Evolutionary conservation across 441 rosid species (phyloP).

Genomic region (California macrophylla): DNA sequence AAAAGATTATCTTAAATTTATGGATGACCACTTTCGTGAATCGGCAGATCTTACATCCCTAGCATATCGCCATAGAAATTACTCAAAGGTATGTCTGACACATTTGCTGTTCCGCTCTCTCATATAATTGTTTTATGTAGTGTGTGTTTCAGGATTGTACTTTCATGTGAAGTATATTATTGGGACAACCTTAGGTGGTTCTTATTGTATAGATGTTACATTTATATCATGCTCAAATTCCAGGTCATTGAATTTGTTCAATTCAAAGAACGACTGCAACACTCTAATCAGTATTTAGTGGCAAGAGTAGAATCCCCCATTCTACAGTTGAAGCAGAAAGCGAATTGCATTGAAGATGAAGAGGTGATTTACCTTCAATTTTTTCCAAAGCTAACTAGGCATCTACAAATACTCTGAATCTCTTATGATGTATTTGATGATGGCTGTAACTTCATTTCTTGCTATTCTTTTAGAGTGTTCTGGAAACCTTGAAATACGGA

Average conservation of each 20-base stretch:
- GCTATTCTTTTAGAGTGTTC: slow-evolving; percentile 42
- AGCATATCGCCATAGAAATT: slow-evolving; percentile 95
- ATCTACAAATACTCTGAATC: neutral
- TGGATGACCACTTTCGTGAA: slow-evolving; percentile 97
- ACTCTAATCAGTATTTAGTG: slow-evolving; percentile 68
- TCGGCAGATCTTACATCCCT: slow-evolving; percentile 96
- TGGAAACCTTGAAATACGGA: slow-evolving; percentile 65
- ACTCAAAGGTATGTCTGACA: slow-evolving; percentile 61
- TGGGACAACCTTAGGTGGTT: neutral
- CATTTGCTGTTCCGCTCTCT: neutral
- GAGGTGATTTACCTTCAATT: slow-evolving; percentile 36
- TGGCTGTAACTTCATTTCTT: slow-evolving; percentile 11
- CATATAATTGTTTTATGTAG: neutral
- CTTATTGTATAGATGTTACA: slow-evolving; percentile 6
- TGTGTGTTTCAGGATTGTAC: neutral
- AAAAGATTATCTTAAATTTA: slow-evolving; percentile 85
- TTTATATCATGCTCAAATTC: slow-evolving; percentile 17
- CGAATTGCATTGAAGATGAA: slow-evolving; percentile 63
- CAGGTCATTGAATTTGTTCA: slow-evolving; percentile 97
- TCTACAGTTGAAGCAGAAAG: slow-evolving; percentile 73
- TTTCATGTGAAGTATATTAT: neutral
- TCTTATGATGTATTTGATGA: slow-evolving; percentile 7
- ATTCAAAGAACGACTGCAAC: slow-evolving; percentile 79
- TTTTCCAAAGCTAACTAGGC: neutral
- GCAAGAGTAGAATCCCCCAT: slow-evolving; percentile 64